Conservation (phyloP, 257 asterid genomes). For the Primulina eburnea region DNA sequence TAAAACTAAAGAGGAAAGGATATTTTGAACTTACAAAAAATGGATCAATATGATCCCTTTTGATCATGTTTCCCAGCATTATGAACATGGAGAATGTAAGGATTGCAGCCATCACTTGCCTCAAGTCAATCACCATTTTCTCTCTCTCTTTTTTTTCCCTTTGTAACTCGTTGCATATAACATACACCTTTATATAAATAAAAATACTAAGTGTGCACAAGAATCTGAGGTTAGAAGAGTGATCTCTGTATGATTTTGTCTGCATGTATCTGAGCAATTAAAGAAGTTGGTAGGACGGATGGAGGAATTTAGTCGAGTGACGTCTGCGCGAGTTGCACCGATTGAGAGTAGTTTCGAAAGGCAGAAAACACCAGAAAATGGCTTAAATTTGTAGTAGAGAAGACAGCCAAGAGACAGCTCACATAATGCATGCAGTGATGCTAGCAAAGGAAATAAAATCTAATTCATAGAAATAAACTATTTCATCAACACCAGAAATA, state of each 20-base stretch:
- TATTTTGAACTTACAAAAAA: constrained; percentile 32
- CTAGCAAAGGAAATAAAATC: not conserved
- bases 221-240: not conserved
- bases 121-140: constrained; percentile 42
- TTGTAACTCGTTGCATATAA: not conserved
- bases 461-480: too few relatives aligned
- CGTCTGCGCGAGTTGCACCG: not conserved
- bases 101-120: constrained; percentile 52
- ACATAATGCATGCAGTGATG: not conserved
- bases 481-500: too few relatives aligned
- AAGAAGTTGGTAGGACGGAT: not conserved
- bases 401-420: not conserved
- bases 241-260: not conserved
- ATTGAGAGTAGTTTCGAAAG: not conserved
- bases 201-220: not conserved
- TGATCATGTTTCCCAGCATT: constrained; percentile 53
- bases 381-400: not conserved
- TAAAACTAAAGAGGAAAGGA: not conserved
- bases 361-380: not conserved
- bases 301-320: not conserved
- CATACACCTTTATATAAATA: not conserved
- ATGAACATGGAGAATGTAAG: constrained; percentile 64
- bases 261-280: not conserved
- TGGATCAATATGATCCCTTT: constrained; percentile 59
- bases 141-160: not conserved